Evolutionary conservation across 2,329 filamentous ascomycete species (phyloP).

Genomic region (Ophiosphaerella korrae): DNA sequence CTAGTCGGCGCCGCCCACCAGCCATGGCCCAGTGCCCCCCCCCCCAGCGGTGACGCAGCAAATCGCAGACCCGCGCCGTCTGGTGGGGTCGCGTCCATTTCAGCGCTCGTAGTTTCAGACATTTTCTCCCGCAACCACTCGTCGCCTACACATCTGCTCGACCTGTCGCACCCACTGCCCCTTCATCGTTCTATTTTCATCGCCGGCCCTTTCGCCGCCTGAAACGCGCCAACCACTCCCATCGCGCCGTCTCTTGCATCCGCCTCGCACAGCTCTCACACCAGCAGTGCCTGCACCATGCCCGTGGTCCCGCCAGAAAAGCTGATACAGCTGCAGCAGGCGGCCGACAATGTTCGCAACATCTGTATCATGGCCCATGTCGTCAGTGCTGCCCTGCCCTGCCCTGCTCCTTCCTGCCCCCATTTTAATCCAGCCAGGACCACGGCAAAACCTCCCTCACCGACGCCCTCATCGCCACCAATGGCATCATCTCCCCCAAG

Average conservation of each 20-base stretch:
- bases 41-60: constrained; percentile 6
- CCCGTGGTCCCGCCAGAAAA: constrained; percentile 90
- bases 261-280: background rate
- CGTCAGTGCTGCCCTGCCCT: constrained; percentile 11
- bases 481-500: constrained; percentile 98
- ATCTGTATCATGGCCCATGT: constrained; percentile 53
- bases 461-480: constrained; percentile 94
- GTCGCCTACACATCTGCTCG: constrained; percentile 3
- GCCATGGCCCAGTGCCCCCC: too few relatives aligned
- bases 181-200: background rate
- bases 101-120: constrained; percentile 9
- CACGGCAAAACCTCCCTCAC: constrained; percentile 98
- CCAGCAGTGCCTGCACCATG: constrained; percentile 62
- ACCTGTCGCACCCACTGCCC: constrained; percentile 8
- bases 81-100: background rate
- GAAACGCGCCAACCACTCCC: constrained; percentile 12
- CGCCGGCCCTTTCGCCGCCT: constrained; percentile 9
- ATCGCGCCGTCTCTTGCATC: background rate
- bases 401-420: background rate
- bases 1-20: too few relatives aligned
- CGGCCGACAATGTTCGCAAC: constrained; percentile 89
- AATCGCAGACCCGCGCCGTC: background rate
- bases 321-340: constrained; percentile 85
- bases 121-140: constrained; percentile 24
- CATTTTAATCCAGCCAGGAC: constrained; percentile 62